These are phyloP conservation scores for Cladophialophora yegresii DNA, from an alignment of 2,329 filamentous ascomycete species.

Conservation along the genomic window DNA sequence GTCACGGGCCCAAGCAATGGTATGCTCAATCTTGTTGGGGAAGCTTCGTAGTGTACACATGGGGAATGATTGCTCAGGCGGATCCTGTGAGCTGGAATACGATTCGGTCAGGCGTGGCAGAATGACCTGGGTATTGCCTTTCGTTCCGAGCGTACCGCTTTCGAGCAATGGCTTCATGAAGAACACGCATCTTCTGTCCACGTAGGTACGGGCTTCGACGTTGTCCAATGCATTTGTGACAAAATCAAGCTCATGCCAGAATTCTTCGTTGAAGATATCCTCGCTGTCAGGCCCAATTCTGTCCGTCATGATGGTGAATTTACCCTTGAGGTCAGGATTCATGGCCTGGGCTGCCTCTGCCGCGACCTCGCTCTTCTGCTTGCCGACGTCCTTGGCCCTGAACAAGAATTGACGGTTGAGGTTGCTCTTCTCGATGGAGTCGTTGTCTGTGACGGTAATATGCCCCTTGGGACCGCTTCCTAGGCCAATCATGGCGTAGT, in stretches of 20 bases:
- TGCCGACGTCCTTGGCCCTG: conserved; percentile 86
- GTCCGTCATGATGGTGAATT: conserved; percentile 84
- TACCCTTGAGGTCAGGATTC: conserved; percentile 88
- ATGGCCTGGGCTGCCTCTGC: conserved; percentile 86
- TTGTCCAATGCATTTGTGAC: conserved; percentile 98
- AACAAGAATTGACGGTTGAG: conserved; percentile 97
- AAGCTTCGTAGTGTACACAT: conserved; percentile 98
- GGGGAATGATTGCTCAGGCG: conserved; percentile 96
- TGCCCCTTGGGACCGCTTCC: conserved; percentile 84
- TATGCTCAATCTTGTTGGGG: conserved; percentile 97
- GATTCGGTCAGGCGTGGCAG: conserved; percentile 90
- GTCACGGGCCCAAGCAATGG: conserved; percentile 96
- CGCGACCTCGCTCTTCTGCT: conserved; percentile 94
- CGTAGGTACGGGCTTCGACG: conserved; percentile 93
- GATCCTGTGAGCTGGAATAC: conserved; percentile 95
- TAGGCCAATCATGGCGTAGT: conserved; percentile 98
- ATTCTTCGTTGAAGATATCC: conserved; percentile 87
- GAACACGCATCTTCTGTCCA: conserved; percentile 94
- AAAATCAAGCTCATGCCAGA: conserved; percentile 84
- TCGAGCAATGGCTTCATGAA: conserved; percentile 96
- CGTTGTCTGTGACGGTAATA: conserved; percentile 94
- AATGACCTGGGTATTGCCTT: conserved; percentile 97
- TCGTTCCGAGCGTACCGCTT: conserved; percentile 96
- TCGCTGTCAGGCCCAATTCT: conserved; percentile 91
- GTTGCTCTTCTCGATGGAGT: conserved; percentile 98